phyloP scores from a whole-genome alignment of 306 rosid genomes.

The Argentina anserina region DNA sequence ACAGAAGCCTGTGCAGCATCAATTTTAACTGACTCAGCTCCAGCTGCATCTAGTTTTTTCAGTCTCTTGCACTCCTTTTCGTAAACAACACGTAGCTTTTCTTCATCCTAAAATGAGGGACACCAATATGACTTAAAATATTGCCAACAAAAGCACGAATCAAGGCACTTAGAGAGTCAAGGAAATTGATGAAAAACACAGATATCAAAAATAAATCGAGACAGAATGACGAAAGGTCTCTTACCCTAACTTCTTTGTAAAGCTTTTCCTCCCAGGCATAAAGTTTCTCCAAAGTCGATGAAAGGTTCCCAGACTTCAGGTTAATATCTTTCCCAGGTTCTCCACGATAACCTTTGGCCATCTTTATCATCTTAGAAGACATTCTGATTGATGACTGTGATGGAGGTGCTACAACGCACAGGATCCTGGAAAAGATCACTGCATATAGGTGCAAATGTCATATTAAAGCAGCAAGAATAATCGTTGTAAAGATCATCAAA shows the following conservation, averaged over 20 bases:
- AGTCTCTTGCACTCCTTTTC: conserved; percentile 81
- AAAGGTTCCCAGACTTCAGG: conserved; percentile 56
- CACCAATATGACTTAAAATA: conserved; percentile 19
- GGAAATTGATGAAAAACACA: not conserved
- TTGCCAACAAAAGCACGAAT: conserved; percentile 11
- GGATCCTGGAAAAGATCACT: conserved; percentile 67
- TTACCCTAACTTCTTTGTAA: conserved; percentile 92
- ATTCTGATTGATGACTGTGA: conserved; percentile 32
- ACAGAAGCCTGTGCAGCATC: conserved; percentile 76
- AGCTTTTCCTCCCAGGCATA: conserved; percentile 95
- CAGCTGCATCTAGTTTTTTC: conserved; percentile 68
- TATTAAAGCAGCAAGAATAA: not conserved
- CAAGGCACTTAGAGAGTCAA: not conserved
- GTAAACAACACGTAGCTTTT: conserved; percentile 67
- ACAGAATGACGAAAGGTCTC: no score
- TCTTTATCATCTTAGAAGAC: conserved; percentile 54
- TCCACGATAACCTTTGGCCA: conserved; percentile 61
- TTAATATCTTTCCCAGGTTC: conserved; percentile 56
- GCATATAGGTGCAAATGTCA: conserved; percentile 34
- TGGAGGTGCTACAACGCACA: conserved; percentile 52
- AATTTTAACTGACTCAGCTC: conserved; percentile 84
- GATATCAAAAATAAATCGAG: not conserved
- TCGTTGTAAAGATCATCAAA: not conserved
- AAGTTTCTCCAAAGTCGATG: conserved; percentile 80
- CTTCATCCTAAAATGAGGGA: conserved; percentile 69